Evolutionary conservation across 163 green algal species (phyloP), one percentile per base, ranked within the genome.

Genomic region (Chlorella variabilis): DNA sequence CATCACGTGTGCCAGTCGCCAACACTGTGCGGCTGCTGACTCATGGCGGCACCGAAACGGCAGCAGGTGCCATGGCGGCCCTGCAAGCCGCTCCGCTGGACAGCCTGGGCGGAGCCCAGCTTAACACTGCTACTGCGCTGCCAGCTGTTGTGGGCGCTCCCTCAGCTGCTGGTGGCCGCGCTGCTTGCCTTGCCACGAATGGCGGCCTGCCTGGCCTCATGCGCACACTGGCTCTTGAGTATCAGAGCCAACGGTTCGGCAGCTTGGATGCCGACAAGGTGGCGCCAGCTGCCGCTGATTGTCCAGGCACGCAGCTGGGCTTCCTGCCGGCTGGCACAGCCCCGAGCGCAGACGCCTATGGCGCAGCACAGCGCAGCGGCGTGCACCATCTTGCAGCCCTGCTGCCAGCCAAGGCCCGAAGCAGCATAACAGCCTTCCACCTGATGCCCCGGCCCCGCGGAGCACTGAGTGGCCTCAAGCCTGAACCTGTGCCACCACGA

Each of bases 371-470:
- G 36, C 56, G 33, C 1, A 54, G 73, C 29, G 56, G 65, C 5
- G 56, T 62, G 27, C n/a, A 58, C 36, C 73, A 84, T 23, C 61
- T 20, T 4, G 74, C 84, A 13, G 29, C 25, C 2, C 63, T 88
- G 58, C 51, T 75, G 51, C 58, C 34, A 27, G 27, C n/a, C 62
- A 75, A 42, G 59, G 25, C 42, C 5, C 29, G 59, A 5, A 68
- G 70, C 59, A 45, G 36, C 61, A 34, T 75, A 8, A 51, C 71
- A n/a, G n/a, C 85, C 29, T 86, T 85, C 79, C 74, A 80, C 61
- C 58, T 88, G 3, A 81, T 88, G 61, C 79, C 84, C 18, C 15
- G 18, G 38, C 84, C 84, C 5, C 79, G 84, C 13, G 84, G 84
- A n/a, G 84, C 84, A 3, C 59, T 88, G 18, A 39, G 56, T 38